phyloP scores from a whole-genome alignment of 441 rosid species.

The Pelargonium cotyledonis region DNA sequence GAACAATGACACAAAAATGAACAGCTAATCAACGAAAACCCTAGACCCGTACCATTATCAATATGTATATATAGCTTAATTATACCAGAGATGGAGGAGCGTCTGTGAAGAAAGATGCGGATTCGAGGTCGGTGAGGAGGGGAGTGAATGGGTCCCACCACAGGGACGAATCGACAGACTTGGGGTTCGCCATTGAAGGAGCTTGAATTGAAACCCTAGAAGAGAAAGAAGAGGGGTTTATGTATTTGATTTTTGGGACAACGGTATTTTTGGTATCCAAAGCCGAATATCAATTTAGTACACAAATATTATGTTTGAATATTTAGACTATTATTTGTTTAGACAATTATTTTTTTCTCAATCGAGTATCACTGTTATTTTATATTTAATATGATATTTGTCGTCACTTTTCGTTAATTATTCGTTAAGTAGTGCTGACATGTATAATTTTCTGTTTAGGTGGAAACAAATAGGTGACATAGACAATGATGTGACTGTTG shows the following conservation, averaged over 20 bases:
- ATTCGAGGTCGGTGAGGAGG: constrained; percentile 61
- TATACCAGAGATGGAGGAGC: constrained; percentile 49
- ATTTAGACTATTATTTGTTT: too few relatives aligned
- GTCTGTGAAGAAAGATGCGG: constrained; percentile 47
- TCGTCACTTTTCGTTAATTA: too few relatives aligned
- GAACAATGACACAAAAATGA: constrained; percentile 9
- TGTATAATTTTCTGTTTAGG: too few relatives aligned
- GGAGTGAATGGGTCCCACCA: constrained; percentile 80
- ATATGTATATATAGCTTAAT: background rate
- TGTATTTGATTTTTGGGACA: constrained; percentile 29
- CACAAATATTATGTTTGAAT: too few relatives aligned
- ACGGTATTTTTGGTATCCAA: too few relatives aligned
- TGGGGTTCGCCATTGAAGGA: constrained; percentile 44
- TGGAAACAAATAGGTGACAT: too few relatives aligned
- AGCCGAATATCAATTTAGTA: too few relatives aligned
- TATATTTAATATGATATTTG: too few relatives aligned
- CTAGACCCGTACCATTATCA: background rate
- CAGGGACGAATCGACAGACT: constrained; percentile 54
- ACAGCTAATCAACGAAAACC: background rate
- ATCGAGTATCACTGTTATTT: too few relatives aligned
- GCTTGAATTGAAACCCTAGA: constrained; percentile 44
- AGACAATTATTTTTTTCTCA: too few relatives aligned
- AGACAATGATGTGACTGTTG: too few relatives aligned
- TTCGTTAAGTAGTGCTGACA: too few relatives aligned
- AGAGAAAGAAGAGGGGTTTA: constrained; percentile 3